phyloP scores from a whole-genome alignment of 495 filamentous ascomycete species.

The Hyaloscypha variabilis region DNA sequence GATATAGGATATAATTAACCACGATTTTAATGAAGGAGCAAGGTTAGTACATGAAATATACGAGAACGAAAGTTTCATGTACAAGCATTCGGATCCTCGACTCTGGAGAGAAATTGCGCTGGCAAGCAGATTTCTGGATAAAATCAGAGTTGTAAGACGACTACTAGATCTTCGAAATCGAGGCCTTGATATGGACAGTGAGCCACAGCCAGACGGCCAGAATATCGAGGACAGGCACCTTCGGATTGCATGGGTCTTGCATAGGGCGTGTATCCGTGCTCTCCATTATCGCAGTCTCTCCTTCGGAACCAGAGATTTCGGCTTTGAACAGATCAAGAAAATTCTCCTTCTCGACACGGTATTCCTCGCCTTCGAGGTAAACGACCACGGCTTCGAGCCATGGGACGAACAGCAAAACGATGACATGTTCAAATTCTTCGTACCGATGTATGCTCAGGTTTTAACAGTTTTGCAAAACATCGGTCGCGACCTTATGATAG shows the following conservation, averaged over 20 bases:
- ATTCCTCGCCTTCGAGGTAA: background rate
- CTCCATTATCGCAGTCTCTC: slow-evolving; percentile 20
- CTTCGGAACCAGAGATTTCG: background rate
- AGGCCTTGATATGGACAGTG: background rate
- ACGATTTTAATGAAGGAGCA: background rate
- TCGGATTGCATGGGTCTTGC: slow-evolving; percentile 12
- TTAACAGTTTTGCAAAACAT: background rate
- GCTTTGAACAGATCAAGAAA: background rate
- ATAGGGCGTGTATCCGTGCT: slow-evolving; percentile 22
- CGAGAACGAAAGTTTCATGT: background rate
- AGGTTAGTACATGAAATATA: background rate
- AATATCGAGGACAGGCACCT: slow-evolving; percentile 1
- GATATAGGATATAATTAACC: background rate
- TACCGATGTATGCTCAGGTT: background rate
- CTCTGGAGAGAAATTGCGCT: background rate
- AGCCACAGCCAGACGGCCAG: background rate
- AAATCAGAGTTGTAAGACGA: background rate
- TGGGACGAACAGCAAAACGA: background rate
- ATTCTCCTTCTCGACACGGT: background rate
- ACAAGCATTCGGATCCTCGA: background rate
- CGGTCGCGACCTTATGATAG: background rate
- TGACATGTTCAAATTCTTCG: background rate
- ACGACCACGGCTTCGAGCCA: background rate
- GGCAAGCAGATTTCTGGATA: background rate
- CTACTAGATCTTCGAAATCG: background rate